Evolutionary conservation across 2,329 filamentous ascomycete species (phyloP).

Genomic region (Trichoderma sp.): DNA sequence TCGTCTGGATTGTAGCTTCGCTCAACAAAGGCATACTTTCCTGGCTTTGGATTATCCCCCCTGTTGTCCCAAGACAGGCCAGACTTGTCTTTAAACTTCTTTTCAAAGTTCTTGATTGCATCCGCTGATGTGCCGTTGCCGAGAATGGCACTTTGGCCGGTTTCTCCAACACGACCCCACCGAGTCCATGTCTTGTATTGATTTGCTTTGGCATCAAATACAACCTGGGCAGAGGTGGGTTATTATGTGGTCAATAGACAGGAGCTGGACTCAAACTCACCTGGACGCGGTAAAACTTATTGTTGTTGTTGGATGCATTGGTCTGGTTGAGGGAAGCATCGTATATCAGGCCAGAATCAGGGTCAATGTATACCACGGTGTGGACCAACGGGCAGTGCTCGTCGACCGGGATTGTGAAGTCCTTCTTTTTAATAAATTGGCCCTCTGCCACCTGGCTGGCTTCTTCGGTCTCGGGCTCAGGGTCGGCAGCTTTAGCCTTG

Average conservation of each 20-base stretch:
- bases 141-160: slow-evolving; percentile 48
- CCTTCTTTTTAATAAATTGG: slow-evolving; percentile 48
- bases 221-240: not conserved
- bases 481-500: slow-evolving; percentile 26
- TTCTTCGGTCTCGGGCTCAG: slow-evolving; percentile 35
- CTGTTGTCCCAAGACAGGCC: slow-evolving; percentile 56
- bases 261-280: slow-evolving; percentile 35
- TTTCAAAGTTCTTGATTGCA: slow-evolving; percentile 53
- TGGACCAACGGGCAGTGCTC: slow-evolving; percentile 38
- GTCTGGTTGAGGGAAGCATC: slow-evolving; percentile 80
- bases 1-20: slow-evolving; percentile 70
- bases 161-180: slow-evolving; percentile 74
- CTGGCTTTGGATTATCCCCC: slow-evolving; percentile 55
- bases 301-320: slow-evolving; percentile 68
- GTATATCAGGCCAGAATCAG: slow-evolving; percentile 61
- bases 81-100: slow-evolving; percentile 63
- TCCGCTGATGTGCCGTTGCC: slow-evolving; percentile 41
- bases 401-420: slow-evolving; percentile 51
- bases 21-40: slow-evolving; percentile 79
- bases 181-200: slow-evolving; percentile 66
- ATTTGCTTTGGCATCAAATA: slow-evolving; percentile 38
- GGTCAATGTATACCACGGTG: slow-evolving; percentile 63
- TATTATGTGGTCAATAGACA: not conserved
- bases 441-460: slow-evolving; percentile 41
- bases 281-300: slow-evolving; percentile 80